Percentiles rank a stretch among this genome's conserved stretches.
phyloP scores from a whole-genome alignment of 208 protist genomes.

The Naegleria fowleri region DNA sequence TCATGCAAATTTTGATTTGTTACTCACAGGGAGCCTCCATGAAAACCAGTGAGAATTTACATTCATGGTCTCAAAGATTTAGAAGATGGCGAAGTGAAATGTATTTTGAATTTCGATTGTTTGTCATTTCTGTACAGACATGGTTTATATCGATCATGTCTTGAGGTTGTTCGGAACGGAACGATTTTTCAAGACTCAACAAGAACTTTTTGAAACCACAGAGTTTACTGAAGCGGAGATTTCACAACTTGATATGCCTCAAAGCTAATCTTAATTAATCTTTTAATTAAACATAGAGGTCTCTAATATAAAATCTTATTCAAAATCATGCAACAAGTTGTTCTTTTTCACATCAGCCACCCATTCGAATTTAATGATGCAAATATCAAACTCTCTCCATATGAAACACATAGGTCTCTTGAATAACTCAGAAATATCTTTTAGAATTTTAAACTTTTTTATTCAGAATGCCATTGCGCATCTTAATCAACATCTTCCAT shows the following conservation, averaged over 20 bases:
- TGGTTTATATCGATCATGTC: not conserved
- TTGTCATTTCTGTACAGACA: not conserved
- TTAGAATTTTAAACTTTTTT: too few species aligned
- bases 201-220: not conserved
- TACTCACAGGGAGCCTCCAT: not conserved
- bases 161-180: not conserved
- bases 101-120: not conserved
- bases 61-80: not conserved
- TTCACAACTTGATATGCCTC: not conserved
- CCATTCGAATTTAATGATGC: too few species aligned
- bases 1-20: too few species aligned
- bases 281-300: too few species aligned
- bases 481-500: slow-evolving; percentile 17
- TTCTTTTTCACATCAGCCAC: too few species aligned
- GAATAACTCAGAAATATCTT: too few species aligned
- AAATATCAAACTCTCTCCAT: too few species aligned
- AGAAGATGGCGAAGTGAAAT: not conserved
- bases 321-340: too few species aligned
- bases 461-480: too few species aligned
- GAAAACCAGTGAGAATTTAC: not conserved
- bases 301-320: too few species aligned
- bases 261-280: too few species aligned
- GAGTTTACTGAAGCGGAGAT: not conserved
- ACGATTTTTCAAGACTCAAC: not conserved
- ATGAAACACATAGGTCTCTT: too few species aligned